A percentile compares a stretch with the other conserved stretches of the same genome.
Conservation (phyloP, 2,329 filamentous ascomycete species). For the Monosporascus sp. region DNA sequence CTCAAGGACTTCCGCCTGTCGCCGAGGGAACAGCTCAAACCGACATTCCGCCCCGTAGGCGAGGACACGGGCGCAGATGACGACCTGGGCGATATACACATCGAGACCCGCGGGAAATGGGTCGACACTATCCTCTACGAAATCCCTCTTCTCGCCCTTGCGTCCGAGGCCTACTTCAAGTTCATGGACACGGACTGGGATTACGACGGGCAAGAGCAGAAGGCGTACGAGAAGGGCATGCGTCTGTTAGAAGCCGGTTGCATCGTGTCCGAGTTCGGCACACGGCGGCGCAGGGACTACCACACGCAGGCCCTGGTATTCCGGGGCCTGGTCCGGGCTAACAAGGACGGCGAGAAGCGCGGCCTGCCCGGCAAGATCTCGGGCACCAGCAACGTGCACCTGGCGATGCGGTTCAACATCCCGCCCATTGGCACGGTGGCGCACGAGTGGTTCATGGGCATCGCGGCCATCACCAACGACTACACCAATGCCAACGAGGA, state of each 20-base stretch:
- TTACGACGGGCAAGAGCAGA: constrained; percentile 79
- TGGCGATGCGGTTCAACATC: constrained; percentile 88
- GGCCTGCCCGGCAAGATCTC: constrained; percentile 68
- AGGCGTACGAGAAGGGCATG: constrained; percentile 76
- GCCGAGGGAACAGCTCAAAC: constrained; percentile 72
- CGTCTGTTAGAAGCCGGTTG: constrained; percentile 76
- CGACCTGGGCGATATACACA: constrained; percentile 68
- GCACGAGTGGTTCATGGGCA: constrained; percentile 99
- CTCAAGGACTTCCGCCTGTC: constrained; percentile 76
- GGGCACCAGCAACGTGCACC: constrained; percentile 93
- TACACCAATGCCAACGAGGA: constrained; percentile 81
- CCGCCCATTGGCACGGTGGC: constrained; percentile 82
- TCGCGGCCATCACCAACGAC: constrained; percentile 82
- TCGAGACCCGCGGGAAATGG: constrained; percentile 79
- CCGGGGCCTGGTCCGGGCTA: constrained; percentile 74
- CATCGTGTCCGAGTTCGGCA: constrained; percentile 90
- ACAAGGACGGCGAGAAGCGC: constrained; percentile 60
- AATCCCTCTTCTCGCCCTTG: constrained; percentile 85
- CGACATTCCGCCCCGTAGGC: constrained; percentile 57
- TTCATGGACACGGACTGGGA: constrained; percentile 94
- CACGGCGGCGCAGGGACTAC: constrained; percentile 82
- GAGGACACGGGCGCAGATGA: constrained; percentile 57
- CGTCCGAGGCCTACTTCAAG: constrained; percentile 95
- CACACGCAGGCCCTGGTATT: constrained; percentile 92
- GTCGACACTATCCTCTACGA: constrained; percentile 96